A percentile compares a stretch with the other conserved stretches of the same genome.
Evolutionary conservation across 345 rosid species (phyloP).

Genomic region (Abelmoschus esculentus): DNA sequence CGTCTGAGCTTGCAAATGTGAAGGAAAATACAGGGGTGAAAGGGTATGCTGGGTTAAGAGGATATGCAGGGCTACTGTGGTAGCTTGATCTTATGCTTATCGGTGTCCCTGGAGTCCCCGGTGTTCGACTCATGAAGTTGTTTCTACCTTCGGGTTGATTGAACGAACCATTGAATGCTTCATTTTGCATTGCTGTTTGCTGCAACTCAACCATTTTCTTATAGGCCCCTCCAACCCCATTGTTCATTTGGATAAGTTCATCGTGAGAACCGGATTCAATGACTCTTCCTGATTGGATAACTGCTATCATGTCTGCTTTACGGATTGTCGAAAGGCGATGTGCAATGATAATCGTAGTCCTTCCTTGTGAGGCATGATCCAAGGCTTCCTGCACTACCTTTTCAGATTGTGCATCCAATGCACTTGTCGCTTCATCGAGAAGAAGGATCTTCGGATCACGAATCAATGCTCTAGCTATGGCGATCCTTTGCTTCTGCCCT

Average conservation of each 20-base stretch:
- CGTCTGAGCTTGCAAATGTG: constrained; percentile 9
- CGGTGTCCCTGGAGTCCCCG: constrained; percentile 4
- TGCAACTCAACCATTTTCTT: constrained; percentile 41
- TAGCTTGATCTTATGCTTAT: constrained; percentile 17
- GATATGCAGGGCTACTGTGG: constrained; percentile 21
- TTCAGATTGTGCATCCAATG: constrained; percentile 43
- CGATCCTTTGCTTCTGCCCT: constrained; percentile 54
- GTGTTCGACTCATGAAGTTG: not conserved
- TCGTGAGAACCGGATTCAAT: constrained; percentile 46
- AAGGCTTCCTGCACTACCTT: constrained; percentile 45
- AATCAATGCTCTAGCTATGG: constrained; percentile 51
- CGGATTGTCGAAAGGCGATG: constrained; percentile 45
- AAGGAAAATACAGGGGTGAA: constrained; percentile 29
- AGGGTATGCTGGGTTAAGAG: constrained; percentile 12
- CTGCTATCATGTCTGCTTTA: constrained; percentile 34
- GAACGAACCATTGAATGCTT: constrained; percentile 1
- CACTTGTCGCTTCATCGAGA: constrained; percentile 44
- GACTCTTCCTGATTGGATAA: constrained; percentile 35
- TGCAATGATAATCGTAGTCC: constrained; percentile 43
- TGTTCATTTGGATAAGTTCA: constrained; percentile 34
- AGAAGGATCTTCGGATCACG: constrained; percentile 41
- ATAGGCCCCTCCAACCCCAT: constrained; percentile 27
- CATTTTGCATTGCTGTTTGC: constrained; percentile 14
- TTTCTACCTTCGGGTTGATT: not conserved
- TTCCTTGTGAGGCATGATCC: constrained; percentile 40